Evolutionary conservation across 2,329 filamentous ascomycete species (phyloP), one percentile per base, ranked within the genome.

Genomic region (Ceratocystis lukuohia): DNA sequence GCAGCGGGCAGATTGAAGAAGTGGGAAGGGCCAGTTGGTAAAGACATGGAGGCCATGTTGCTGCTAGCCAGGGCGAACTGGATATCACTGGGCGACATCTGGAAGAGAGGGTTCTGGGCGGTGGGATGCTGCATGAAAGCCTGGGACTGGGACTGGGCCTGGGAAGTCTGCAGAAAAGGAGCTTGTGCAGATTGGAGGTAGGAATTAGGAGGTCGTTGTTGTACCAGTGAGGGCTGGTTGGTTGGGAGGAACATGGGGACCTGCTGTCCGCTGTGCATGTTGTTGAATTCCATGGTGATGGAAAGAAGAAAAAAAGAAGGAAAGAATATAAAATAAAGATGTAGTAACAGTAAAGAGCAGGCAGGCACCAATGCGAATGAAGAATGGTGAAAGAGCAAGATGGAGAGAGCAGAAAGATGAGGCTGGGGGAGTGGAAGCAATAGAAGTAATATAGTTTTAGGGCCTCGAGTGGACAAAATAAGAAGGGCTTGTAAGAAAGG

Each of bases 401-500:
- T 41, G 61, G 10, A 62, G 41, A 50, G 45, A 62, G 30, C 30
- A 25, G 61, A 63, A 50, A 33, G n/a, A 63, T 56, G 62, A 56
- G 65, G 61, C 28, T 63, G 59, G 62, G 56, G 28, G 37, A 59
- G 56, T 59, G 56, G 48, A 37, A 37, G 64, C 45, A 20, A n/a
- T 20, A 25, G 44, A 61, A 30, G 30, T 66, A 61, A 62, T 66
- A 66, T 66, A 66, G 37, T 37, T 22, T 53, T 45, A 46, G 48
- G 41, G 53, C 48, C 22, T 61, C 53, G 45, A 57, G 53, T n/a
- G 48, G 30, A 22, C 48, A 22, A 22, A 20, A 50, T 8, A 22
- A 41, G 37, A 41, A 41, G 10, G 12, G 37, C 37, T 41, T 41
- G 37, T 6, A 20, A 25, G 6, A 65, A 15, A 20, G 33, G 44